Base-by-base conservation (phyloP, 2,329 filamentous ascomycete species). In the Clonostachys rhizophaga region DNA sequence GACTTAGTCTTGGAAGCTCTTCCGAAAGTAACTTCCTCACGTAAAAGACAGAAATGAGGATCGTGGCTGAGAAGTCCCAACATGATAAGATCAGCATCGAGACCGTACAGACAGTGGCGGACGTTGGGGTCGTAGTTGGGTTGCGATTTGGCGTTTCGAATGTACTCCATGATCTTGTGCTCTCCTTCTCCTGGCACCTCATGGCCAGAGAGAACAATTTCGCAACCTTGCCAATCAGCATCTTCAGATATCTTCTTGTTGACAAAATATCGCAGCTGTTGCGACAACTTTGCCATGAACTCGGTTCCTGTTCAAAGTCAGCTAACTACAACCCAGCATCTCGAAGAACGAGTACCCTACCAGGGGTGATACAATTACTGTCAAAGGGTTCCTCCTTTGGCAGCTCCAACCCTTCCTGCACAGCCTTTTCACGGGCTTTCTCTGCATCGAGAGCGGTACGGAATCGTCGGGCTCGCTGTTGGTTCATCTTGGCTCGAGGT, bases 121-220 rank as follows among this genome's bases (percentile, higher is more conserved):
- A 96, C 83, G 60, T 99, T 97, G 44, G 89, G 81, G 65, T 96
- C 86, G 68, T 99, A 99, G 53, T 86, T 83, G 3, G 89, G 89
- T 67, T 99, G 94, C 43, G 92, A 91, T 75, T 97, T 97, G 52
- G 94, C 89, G 68, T 95, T 89, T 57, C 94, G 88, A 67, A 99
- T 99, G 68, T 99, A 99, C 69, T 99, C 95, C 94, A 99, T 99
- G 69, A 99, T 96, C 74, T 99, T 99, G 75, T 99, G 94, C 69
- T 99, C 94, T 58, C 94, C 94, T 70, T 99, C 95, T 58, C 94
- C 94, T 7, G 94, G 94, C 24, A 97, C 92, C 68, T 99, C 95
- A 63, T 99, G 95, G 47, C 95, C 94, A 6, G 94, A 99, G 49
- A 99, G 79, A 46, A 99, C 91, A 57, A 99, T 86, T 63, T 97